These are phyloP conservation scores for Serendipita sp. DNA, from an alignment of 768 basidiomycete species.

Conservation along the genomic window DNA sequence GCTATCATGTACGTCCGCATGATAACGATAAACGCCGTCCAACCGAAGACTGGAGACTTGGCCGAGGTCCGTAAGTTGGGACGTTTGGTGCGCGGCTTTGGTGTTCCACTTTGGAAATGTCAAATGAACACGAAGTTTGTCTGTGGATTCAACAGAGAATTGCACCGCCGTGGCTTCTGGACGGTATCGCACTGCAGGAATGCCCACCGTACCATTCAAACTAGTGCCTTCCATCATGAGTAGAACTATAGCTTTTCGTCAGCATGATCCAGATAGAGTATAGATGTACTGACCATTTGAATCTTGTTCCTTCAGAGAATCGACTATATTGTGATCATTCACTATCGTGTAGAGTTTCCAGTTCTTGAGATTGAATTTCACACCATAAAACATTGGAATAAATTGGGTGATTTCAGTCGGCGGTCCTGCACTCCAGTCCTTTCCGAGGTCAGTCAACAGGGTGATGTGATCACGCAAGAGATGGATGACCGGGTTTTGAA, in stretches of 20 bases:
- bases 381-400: constrained; percentile 61
- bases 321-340: constrained; percentile 95
- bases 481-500: constrained; percentile 59
- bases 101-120: constrained; percentile 85
- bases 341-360: constrained; percentile 68
- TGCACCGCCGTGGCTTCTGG: constrained; percentile 52
- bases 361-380: constrained; percentile 57
- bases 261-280: constrained; percentile 6
- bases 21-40: constrained; percentile 61
- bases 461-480: constrained; percentile 87
- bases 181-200: constrained; percentile 58
- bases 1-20: constrained; percentile 45
- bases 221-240: constrained; percentile 46
- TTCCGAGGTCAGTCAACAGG: constrained; percentile 83
- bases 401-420: constrained; percentile 69
- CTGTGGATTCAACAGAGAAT: constrained; percentile 45
- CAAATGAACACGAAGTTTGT: constrained; percentile 36
- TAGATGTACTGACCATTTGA: constrained; percentile 51
- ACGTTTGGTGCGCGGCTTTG: constrained; percentile 48
- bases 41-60: constrained; percentile 40
- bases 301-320: constrained; percentile 64
- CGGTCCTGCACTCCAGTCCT: constrained; percentile 80
- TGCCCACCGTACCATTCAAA: constrained; percentile 34
- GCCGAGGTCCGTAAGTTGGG: constrained; percentile 45
- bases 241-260: constrained; percentile 37